Base-by-base conservation (phyloP, 1,284 basidiomycete genomes). In the Naganishia sp. region DNA sequence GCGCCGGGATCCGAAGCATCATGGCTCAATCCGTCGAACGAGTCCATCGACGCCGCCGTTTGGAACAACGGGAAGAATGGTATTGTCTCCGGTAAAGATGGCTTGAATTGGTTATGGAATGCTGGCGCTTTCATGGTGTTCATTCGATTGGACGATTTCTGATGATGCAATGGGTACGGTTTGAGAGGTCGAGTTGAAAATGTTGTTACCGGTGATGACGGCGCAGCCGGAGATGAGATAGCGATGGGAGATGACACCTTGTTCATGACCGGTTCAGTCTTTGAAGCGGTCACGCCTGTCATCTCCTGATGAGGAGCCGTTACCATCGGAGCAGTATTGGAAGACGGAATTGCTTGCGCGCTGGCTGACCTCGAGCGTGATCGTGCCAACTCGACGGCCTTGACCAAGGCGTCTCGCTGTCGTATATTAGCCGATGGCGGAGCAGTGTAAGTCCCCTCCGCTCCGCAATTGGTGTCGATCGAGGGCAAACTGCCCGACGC, bases 331-430 rank as follows among this genome's bases (percentile, higher is more conserved):
- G 49, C 39, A 9, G 35, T 28, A 21, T 47, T 28, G 15, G 58
- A 51, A 25, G 47, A 18, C 35, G 58, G 58, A 31, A 61, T 31
- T 15, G 25, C 39, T 25, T 61, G 58, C 2, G 58, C 58, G 23
- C 58, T 61, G 17, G 58, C 47, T 11, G 58, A 61, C 42, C 58
- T 49, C 17, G 58, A 61, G 35, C 58, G 58, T 6, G 58, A 61
- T 15, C 65, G 57, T 11, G 65, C 65, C 32, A 61, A 28, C 25
- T 60, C 65, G 28, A 68, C 64, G 23, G 67, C 67, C 21, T 66
- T 58, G 21, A 68, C 67, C 46, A 68, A 47, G 3, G 60, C 67
- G 43, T 68, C 67, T 17, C 67, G 50, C 35, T 68, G 67, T 39
- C 52, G 43, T 13, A 68, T 53, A 28, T 31, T 42, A 9, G 51